These are phyloP conservation scores for Cicer chorassanicum DNA, from an alignment of 306 rosid genomes.

Conservation along the genomic window DNA sequence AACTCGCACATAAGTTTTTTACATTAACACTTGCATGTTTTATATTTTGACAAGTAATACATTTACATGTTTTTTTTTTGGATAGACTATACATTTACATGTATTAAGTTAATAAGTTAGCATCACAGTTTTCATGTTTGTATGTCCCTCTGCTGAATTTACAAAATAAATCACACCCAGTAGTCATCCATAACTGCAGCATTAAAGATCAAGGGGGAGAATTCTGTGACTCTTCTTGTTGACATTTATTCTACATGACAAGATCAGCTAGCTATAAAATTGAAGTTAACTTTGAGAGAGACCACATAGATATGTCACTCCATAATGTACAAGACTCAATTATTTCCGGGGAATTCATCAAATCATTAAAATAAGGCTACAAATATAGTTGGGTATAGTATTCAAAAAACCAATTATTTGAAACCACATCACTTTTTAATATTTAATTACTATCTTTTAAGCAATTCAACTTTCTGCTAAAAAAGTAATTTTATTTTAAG, in stretches of 20 bases:
- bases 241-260: not conserved
- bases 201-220: not conserved
- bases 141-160: conserved; percentile 33
- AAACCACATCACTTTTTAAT: no score
- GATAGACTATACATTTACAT: not conserved
- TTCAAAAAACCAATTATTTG: no score
- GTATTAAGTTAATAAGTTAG: conserved; percentile 5
- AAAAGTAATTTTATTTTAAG: no score
- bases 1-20: no score
- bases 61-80: not conserved
- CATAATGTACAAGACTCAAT: not conserved
- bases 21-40: no score
- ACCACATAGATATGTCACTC: conserved; percentile 5
- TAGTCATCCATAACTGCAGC: conserved; percentile 19
- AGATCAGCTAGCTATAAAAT: not conserved
- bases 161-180: not conserved
- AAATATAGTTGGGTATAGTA: no score
- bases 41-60: no score
- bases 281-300: conserved; percentile 4
- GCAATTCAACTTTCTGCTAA: no score
- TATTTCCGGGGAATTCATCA: not conserved
- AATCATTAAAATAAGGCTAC: not conserved
- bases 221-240: conserved; percentile 23
- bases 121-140: conserved; percentile 31
- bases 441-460: no score